Evolutionary conservation across 345 rosid genomes (phyloP), one percentile per base, ranked within the genome.

Genomic region (Eucalyptus viminalis): DNA sequence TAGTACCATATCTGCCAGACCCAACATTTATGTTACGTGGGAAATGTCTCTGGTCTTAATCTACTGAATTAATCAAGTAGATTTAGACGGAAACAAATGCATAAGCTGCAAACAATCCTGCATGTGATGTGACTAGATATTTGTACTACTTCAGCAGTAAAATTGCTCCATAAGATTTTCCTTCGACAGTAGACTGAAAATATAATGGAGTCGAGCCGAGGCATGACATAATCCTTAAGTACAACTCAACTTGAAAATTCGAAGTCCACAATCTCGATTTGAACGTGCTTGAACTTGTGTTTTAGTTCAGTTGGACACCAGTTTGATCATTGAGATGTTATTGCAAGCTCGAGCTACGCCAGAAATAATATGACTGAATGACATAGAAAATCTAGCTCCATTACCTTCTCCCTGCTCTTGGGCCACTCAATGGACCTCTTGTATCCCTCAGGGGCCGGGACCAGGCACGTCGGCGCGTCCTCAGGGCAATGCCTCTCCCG

Each of bases 401-500:
- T 37, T 91, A 96, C 99, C 97, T 95, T 98, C 24, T 96, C 98
- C 56, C 98, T 93, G 92, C 99, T 98, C 27, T 92, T 88, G 6
- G 99, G 98, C 99, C 99, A 98, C 34, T 88, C 69, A 87, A 97
- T 95, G 37, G 96, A 89, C 72, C 81, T 93, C 87, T 95, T 95
- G 92, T 98, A 98, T 13, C 97, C 97, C 87, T 93, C 89, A 8
- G 99, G 98, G 65, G 91, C 89, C 5, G 95, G 92, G 87, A 96
- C 97, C 40, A 98, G 91, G 90, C 99, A 98, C 37, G 95, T 93
- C 4, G 99, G 99, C 19, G 91, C 93, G 14, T 95, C 96, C 88
- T 94, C 97, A 14, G 99, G 99, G 86, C 99, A 98, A 92, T 98
- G 99, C 89, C 99, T 94, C 91, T 98, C 99, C 49, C 99, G 91